A percentile compares a stretch with the other conserved stretches of the same genome.
Evolutionary conservation across 257 asterid species (phyloP).

Genomic region (Capsicum chinense): DNA sequence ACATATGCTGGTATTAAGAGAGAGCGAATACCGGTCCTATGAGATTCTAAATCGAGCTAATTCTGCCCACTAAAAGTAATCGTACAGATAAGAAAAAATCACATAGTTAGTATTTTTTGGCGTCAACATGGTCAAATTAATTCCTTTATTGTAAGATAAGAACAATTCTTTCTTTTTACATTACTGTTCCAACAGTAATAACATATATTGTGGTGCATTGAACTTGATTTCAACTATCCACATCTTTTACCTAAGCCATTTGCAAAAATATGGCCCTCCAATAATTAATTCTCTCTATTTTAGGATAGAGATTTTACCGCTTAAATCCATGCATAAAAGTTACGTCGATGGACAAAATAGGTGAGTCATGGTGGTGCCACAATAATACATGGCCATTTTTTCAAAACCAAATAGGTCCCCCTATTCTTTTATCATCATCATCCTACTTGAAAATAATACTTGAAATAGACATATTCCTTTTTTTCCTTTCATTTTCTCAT

Average conservation of each 20-base stretch:
- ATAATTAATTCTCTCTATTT: slow-evolving; percentile 13
- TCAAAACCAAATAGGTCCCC: slow-evolving; percentile 31
- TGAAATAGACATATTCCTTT: slow-evolving; percentile 26
- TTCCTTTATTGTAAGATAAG: neutral
- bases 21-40: neutral
- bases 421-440: slow-evolving; percentile 26
- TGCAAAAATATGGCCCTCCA: slow-evolving; percentile 12
- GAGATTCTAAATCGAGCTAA: neutral
- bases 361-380: slow-evolving; percentile 39
- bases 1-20: neutral
- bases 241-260: neutral
- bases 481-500: slow-evolving; percentile 21
- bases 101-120: neutral
- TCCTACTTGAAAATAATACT: slow-evolving; percentile 26
- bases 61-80: neutral
- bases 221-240: slow-evolving; percentile 17
- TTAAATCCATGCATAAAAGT: slow-evolving; percentile 41
- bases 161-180: slow-evolving; percentile 11
- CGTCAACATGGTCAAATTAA: neutral
- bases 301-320: slow-evolving; percentile 38
- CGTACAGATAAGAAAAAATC: neutral
- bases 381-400: slow-evolving; percentile 38
- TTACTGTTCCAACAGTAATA: slow-evolving; percentile 3
- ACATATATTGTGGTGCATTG: neutral
- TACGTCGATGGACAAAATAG: slow-evolving; percentile 33